Conservation (phyloP, 2,329 filamentous ascomycete genomes). For the Monilinia polystroma region DNA sequence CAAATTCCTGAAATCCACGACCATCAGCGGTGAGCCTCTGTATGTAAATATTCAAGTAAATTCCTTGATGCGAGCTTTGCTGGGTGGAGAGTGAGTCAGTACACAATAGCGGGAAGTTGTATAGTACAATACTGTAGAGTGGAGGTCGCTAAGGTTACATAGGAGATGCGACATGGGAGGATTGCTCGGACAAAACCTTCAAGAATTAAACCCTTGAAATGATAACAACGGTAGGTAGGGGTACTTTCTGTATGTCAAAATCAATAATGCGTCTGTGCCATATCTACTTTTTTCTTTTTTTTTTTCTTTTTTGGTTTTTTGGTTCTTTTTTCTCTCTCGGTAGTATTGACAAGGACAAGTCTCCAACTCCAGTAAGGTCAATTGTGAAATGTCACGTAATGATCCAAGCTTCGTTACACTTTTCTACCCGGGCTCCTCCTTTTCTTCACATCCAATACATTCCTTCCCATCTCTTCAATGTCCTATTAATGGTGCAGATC, state of each 20-base stretch:
- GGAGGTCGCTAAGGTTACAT: conserved; percentile 7
- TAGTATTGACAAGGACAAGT: neutral
- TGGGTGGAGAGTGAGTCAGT: neutral
- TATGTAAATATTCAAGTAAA: neutral
- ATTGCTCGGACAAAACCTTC: conserved; percentile 8
- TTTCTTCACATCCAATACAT: conserved; percentile 9
- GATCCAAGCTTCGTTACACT: conserved; percentile 11
- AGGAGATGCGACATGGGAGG: conserved; percentile 10
- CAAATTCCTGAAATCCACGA: neutral
- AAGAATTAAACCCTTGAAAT: conserved; percentile 4
- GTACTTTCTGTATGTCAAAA: neutral
- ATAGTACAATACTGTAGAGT: neutral
- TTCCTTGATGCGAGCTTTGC: conserved; percentile 2
- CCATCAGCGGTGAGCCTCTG: neutral
- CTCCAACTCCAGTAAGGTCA: neutral
- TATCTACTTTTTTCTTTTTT: neutral
- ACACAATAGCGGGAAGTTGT: neutral
- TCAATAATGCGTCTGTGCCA: conserved; percentile 11
- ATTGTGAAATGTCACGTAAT: neutral
- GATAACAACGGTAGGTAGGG: conserved; percentile 10
- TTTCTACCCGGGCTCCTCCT: neutral
- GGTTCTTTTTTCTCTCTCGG: neutral
- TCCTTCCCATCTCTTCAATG: neutral
- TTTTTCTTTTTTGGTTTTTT: neutral
- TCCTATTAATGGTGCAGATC: conserved; percentile 22